Evolutionary conservation across 2,329 filamentous ascomycete species (phyloP), one percentile per base, ranked within the genome.

Genomic region (Colletotrichum noveboracense): DNA sequence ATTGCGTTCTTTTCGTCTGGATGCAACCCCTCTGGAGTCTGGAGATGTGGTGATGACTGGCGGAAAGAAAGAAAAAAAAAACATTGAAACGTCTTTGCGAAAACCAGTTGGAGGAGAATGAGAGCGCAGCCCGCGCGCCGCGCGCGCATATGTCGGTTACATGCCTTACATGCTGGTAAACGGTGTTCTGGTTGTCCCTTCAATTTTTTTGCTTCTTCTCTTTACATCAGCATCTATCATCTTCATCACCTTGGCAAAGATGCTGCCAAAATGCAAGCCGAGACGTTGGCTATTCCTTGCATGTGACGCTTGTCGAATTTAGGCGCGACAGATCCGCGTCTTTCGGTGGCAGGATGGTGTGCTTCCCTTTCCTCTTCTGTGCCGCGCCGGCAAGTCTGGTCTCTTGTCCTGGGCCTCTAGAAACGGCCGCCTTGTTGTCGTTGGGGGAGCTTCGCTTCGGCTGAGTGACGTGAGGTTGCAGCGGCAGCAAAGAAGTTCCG

Each of bases 141-240:
- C 12, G 64, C 21, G 64, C 12, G 43, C 18, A 21, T 21, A 13
- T 4, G 2, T 52, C 43, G 43, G 43, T 21, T 21, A 52, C 43
- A 52, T 52, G 16, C 16, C 38, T 43, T 43, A 21, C 1, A 48
- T 48, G 43, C n/a, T 52, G n/a, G n/a, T 3, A 21, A 52, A 52
- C 0, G n/a, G 6, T 48, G 2, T 52, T 13, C 26, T 28, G n/a
- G 24, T 7, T 16, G n/a, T 7, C 7, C 16, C 28, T 21, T 21
- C 13, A 18, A 5, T 28, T 28, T 5, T 24, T 64, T 32, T 56
- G 55, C 13, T 58, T n/a, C 13, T 52, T 28, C 24, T 8, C 36
- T 73, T 76, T 68, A 65, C 74, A 76, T 76, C 74, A 76, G 65
- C 74, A 76, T 76, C 70, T 76, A 70, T 75, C 70, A 75, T 73